Conservation (phyloP, 805 yeast species). For the Kodamaea fukazawae region DNA sequence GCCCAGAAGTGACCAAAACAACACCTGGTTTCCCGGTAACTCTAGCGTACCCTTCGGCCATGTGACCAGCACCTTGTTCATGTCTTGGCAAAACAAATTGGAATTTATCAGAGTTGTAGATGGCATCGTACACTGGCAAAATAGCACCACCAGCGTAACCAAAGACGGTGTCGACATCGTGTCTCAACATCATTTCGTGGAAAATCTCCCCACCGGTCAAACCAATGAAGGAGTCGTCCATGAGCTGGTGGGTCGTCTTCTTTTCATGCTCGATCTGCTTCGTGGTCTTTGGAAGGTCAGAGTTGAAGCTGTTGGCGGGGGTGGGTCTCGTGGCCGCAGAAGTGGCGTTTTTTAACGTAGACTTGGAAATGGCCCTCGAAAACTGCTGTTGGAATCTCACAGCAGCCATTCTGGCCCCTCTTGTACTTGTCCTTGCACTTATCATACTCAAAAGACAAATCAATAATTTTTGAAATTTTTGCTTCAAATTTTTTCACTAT, state of each 20-base stretch:
- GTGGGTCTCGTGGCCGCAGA: slow-evolving; percentile 29
- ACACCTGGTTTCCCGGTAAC: slow-evolving; percentile 97
- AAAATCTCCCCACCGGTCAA: slow-evolving; percentile 98
- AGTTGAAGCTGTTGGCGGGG: slow-evolving; percentile 54
- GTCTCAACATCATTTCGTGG: slow-evolving; percentile 98
- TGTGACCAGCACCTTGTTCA: slow-evolving; percentile 99
- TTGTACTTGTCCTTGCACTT: too few species aligned
- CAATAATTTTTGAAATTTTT: too few species aligned
- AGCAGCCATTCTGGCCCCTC: too few species aligned
- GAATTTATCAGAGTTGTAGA: slow-evolving; percentile 85
- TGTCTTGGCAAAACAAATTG: slow-evolving; percentile 91
- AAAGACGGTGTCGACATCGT: slow-evolving; percentile 90
- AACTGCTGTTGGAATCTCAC: too few species aligned
- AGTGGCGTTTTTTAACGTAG: slow-evolving; percentile 26
- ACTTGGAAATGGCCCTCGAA: slow-evolving; percentile 29
- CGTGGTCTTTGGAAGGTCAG: slow-evolving; percentile 10
- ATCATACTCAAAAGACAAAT: too few species aligned
- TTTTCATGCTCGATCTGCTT: slow-evolving; percentile 15
- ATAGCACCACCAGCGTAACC: slow-evolving; percentile 99
- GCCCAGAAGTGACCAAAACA: slow-evolving; percentile 97
- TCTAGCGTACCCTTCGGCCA: slow-evolving; percentile 99
- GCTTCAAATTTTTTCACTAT: too few species aligned
- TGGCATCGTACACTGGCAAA: slow-evolving; percentile 96
- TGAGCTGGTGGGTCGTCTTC: slow-evolving; percentile 22
- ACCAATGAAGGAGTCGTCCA: slow-evolving; percentile 90